A percentile compares a stretch with the other conserved stretches of the same genome.
Conservation (phyloP, 2,329 filamentous ascomycete genomes). For the Hypomyces perniciosus region DNA sequence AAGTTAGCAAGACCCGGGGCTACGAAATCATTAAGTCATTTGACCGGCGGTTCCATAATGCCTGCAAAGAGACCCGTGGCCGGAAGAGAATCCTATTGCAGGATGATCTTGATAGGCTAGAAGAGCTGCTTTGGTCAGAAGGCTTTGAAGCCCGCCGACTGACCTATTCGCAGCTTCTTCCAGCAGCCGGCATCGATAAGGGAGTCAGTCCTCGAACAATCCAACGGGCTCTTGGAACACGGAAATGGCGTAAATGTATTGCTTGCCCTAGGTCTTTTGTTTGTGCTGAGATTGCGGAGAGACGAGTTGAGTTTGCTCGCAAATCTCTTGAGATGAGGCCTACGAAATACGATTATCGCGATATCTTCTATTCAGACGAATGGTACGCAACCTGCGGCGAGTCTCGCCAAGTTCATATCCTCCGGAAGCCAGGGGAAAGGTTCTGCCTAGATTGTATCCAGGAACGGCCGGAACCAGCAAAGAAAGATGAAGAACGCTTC, state of each 20-base stretch:
- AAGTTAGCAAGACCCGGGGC: background rate
- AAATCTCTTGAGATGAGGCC: no score
- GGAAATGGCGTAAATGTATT: background rate
- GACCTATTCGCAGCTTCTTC: background rate
- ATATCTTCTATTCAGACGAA: no score
- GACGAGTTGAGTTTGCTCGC: no score
- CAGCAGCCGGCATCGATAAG: background rate
- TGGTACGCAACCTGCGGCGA: no score
- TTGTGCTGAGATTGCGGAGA: no score
- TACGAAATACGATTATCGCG: no score
- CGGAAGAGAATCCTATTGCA: background rate
- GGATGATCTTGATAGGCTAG: background rate
- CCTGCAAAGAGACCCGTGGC: background rate
- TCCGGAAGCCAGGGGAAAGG: no score
- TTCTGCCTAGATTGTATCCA: no score
- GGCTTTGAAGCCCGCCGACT: background rate
- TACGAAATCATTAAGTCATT: background rate
- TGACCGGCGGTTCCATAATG: background rate
- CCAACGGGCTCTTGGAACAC: background rate
- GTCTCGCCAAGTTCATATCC: no score
- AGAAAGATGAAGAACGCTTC: no score
- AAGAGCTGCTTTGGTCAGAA: background rate
- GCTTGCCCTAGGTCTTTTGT: slow-evolving; percentile 13
- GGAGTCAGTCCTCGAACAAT: background rate
- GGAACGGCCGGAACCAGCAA: no score